Base-by-base conservation (phyloP, 331 rosid species). In the Telfairia occidentalis region DNA sequence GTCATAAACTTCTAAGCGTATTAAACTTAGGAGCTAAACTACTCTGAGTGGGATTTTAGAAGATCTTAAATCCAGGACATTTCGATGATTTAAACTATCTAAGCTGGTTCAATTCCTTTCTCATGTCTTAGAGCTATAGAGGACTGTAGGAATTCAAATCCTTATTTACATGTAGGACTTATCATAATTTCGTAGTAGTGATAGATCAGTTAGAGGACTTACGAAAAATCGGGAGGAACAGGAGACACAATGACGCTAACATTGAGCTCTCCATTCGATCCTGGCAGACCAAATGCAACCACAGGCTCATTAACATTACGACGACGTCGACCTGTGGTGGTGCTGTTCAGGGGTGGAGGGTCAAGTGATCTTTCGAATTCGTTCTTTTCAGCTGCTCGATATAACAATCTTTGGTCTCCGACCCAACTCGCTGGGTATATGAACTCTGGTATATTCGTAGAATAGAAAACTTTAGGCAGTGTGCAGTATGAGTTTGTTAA, bases 341-440 rank as follows among this genome's bases (percentile, higher is more conserved):
- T 46, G 53, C 18, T 38, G 54, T 57, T 81, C 76, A 87, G 4
- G n/a, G 96, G 81, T 43, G 96, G 97, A 19, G 90, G 97, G 82
- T 95, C 97, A 57, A 92, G 85, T 63, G 97, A 87, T 71, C 84
- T 76, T 79, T 91, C 96, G 40, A 77, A 58, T 58, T 94, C 98
- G 15, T 76, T 75, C 79, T 64, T 90, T 83, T 91, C 88, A 29
- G 89, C 90, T 24, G 96, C 92, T 82, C 96, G 77, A 74, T 90
- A 95, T 54, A 92, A 48, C 40, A 87, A 23, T 30, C 90, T 92
- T 82, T 95, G 94, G 80, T 90, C 97, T 82, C 99, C 96, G 70
- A 91, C 96, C 99, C 97, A 95, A 55, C 78, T 85, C 45, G 84
- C 87, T 34, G 99, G 99, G 82, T 92, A 95, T 86, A 95, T 85